A percentile compares a stretch with the other conserved stretches of the same genome.
These are phyloP conservation scores for Zarea fungicola DNA, from an alignment of 2,329 filamentous ascomycete genomes.

Conservation along the genomic window DNA sequence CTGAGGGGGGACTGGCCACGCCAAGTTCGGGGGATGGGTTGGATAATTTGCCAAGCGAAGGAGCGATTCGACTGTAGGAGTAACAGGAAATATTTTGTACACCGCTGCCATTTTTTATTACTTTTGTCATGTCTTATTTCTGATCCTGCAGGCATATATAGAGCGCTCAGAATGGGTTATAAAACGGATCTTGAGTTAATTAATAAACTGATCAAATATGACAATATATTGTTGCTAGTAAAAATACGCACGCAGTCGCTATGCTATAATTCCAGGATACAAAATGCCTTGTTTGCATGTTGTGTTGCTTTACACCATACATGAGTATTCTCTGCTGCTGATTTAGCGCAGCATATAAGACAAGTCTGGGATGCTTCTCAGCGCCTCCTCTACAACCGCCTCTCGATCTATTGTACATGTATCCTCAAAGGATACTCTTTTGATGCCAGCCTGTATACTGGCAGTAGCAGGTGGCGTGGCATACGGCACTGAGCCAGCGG, in stretches of 20 bases:
- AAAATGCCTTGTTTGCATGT: too few relatives aligned
- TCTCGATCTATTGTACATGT: not conserved
- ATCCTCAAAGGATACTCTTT: not conserved
- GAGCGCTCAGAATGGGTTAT: too few relatives aligned
- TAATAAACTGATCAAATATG: too few relatives aligned
- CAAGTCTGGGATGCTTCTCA: constrained; percentile 10
- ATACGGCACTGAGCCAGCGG: not conserved
- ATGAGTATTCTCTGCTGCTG: not conserved
- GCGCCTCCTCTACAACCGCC: not conserved
- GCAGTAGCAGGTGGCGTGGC: not conserved
- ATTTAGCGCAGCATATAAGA: constrained; percentile 15
- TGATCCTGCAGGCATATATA: too few relatives aligned
- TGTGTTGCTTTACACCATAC: not conserved
- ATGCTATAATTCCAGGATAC: constrained; percentile 4
- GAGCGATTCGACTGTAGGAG: constrained; percentile 4
- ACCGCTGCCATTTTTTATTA: too few relatives aligned
- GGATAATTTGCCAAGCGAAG: constrained; percentile 17
- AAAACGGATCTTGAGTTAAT: too few relatives aligned
- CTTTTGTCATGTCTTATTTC: too few relatives aligned
- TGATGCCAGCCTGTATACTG: not conserved
- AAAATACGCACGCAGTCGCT: not conserved
- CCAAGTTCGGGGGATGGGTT: constrained; percentile 16
- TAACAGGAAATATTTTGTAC: too few relatives aligned
- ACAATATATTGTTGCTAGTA: too few relatives aligned
- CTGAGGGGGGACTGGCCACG: constrained; percentile 10